These are phyloP conservation scores for Colletotrichum orchidophilum DNA, from an alignment of 2,329 filamentous ascomycete genomes.

Conservation along the genomic window DNA sequence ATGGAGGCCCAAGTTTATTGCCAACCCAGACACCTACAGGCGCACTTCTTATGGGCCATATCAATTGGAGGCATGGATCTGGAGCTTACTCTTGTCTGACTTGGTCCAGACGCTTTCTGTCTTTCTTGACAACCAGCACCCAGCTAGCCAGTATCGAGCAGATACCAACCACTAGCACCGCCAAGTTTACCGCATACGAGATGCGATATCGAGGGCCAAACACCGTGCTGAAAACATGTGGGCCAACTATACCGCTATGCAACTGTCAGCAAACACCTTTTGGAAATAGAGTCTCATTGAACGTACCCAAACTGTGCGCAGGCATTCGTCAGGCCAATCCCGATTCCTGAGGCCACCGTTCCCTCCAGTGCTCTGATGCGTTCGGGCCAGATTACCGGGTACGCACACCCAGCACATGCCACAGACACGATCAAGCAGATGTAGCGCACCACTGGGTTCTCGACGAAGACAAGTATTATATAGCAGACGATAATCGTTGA, in stretches of 20 bases:
- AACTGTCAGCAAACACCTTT: accelerated
- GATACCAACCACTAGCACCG: background rate
- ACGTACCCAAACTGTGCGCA: background rate
- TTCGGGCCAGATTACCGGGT: background rate
- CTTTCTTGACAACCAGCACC: background rate
- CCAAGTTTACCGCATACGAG: background rate
- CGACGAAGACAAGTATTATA: background rate
- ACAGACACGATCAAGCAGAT: background rate
- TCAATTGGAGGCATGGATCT: too few relatives aligned
- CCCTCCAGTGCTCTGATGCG: background rate
- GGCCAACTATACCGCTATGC: background rate
- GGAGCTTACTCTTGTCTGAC: background rate
- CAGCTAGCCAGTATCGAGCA: background rate
- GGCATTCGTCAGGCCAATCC: background rate
- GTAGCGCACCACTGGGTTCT: background rate
- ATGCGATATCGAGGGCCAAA: background rate
- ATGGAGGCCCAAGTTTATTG: too few relatives aligned
- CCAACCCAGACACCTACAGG: too few relatives aligned
- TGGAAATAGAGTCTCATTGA: accelerated
- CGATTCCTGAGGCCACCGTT: background rate
- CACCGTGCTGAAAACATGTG: background rate
- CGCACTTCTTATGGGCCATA: too few relatives aligned
- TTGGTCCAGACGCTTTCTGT: background rate
- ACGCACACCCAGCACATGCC: background rate
- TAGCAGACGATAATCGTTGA: background rate